Percentiles rank a stretch among this genome's conserved stretches.
Conservation (phyloP, 345 rosid species). For the Arabis hirsuta region DNA sequence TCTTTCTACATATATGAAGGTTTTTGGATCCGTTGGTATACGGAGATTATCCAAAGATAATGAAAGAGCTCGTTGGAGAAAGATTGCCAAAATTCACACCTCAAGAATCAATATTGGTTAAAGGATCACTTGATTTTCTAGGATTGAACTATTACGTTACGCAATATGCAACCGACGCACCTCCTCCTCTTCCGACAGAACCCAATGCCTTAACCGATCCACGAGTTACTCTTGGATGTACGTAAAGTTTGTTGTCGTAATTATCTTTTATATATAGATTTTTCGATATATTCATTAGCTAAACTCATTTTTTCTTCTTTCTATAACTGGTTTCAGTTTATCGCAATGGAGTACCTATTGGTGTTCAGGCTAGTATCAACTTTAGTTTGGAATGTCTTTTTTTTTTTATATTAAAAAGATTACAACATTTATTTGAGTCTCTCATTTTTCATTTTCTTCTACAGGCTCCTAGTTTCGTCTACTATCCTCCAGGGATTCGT, state of each 20-base stretch:
- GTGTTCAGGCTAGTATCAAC: constrained; percentile 16
- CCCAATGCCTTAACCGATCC: constrained; percentile 33
- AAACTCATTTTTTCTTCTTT: neutral
- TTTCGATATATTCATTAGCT: neutral
- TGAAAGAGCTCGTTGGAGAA: constrained; percentile 18
- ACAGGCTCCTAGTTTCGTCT: constrained; percentile 16
- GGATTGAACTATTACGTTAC: constrained; percentile 45
- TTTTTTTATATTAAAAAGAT: too few species aligned
- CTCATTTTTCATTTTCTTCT: too few species aligned
- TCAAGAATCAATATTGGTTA: constrained; percentile 29
- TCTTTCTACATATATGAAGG: constrained; percentile 5
- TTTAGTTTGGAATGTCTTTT: too few species aligned
- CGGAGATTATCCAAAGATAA: constrained; percentile 33
- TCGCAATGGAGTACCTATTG: constrained; percentile 30
- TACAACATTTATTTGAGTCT: too few species aligned
- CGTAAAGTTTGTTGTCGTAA: neutral
- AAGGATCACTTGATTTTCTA: constrained; percentile 45
- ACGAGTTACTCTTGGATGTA: constrained; percentile 32
- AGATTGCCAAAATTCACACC: constrained; percentile 33
- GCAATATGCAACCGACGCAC: constrained; percentile 34
- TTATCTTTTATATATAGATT: neutral
- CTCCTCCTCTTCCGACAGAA: constrained; percentile 8
- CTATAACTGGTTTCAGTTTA: neutral
- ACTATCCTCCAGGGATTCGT: constrained; percentile 38
- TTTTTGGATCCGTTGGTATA: constrained; percentile 38